phyloP scores from a whole-genome alignment of 2,329 filamentous ascomycete genomes.

The Sclerotinia nivalis region DNA sequence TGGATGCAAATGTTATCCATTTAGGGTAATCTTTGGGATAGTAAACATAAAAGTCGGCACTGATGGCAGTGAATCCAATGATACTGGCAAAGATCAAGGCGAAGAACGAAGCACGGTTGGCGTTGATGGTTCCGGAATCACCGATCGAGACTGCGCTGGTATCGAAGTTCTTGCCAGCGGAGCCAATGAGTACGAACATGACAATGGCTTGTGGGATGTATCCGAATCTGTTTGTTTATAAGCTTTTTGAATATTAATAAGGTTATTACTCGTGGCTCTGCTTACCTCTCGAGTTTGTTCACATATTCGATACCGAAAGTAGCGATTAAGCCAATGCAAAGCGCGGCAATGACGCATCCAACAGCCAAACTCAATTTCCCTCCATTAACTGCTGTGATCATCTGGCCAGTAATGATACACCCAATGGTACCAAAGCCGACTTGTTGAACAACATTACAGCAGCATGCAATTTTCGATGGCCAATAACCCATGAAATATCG shows the following conservation, averaged over 20 bases:
- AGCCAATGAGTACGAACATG: conserved; percentile 56
- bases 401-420: conserved; percentile 39
- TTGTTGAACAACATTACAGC: conserved; percentile 62
- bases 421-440: conserved; percentile 62
- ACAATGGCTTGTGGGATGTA: conserved; percentile 60
- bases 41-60: conserved; percentile 32
- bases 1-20: conserved; percentile 30
- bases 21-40: conserved; percentile 36
- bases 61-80: conserved; percentile 27
- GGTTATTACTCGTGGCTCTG: background rate
- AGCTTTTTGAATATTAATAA: background rate
- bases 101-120: conserved; percentile 55
- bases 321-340: conserved; percentile 27
- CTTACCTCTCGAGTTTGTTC: conserved; percentile 26
- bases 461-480: conserved; percentile 61
- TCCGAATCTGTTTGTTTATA: conserved; percentile 32
- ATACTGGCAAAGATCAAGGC: conserved; percentile 45
- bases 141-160: conserved; percentile 50
- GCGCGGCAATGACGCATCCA: conserved; percentile 29
- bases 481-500: conserved; percentile 65
- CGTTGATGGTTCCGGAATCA: conserved; percentile 50
- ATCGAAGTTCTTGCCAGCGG: conserved; percentile 57
- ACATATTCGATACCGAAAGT: conserved; percentile 27
- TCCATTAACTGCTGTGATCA: conserved; percentile 30
- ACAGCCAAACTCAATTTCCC: conserved; percentile 7